phyloP scores from a whole-genome alignment of 352 stramenopile genomes.

The Phytophthora sansomeana region DNA sequence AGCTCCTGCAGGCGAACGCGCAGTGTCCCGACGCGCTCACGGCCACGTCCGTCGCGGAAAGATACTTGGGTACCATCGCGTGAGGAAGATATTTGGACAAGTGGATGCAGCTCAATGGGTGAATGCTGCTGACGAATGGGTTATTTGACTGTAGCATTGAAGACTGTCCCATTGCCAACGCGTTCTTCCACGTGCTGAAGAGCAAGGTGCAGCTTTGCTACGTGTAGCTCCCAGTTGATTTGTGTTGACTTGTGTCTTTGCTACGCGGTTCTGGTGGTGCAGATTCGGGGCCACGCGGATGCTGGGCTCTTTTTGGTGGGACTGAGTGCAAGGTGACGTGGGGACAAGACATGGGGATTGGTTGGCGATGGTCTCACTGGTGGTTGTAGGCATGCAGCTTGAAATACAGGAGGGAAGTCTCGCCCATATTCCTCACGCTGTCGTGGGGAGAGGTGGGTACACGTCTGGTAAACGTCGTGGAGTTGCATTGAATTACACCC shows the following conservation, averaged over 20 bases:
- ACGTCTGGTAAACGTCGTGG: background rate
- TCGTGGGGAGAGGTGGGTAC: constrained; percentile 40
- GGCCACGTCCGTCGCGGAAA: constrained; percentile 48
- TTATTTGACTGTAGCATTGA: constrained; percentile 34
- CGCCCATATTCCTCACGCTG: constrained; percentile 31
- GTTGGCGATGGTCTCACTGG: background rate
- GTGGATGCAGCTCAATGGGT: constrained; percentile 9
- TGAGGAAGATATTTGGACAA: constrained; percentile 35
- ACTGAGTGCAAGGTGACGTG: constrained; percentile 34
- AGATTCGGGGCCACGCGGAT: constrained; percentile 50
- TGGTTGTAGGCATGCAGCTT: constrained; percentile 43
- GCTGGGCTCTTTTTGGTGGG: constrained; percentile 49
- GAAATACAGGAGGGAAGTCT: constrained; percentile 51
- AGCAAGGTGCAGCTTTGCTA: constrained; percentile 39
- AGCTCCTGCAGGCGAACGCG: constrained; percentile 59
- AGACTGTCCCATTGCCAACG: constrained; percentile 60
- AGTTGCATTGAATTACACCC: background rate
- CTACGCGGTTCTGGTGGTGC: constrained; percentile 24
- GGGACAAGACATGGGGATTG: background rate
- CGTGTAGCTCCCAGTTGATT: background rate
- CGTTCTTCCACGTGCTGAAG: constrained; percentile 67
- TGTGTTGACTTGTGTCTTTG: constrained; percentile 6
- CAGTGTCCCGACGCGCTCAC: constrained; percentile 56
- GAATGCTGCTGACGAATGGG: background rate
- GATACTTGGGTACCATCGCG: constrained; percentile 50